These are phyloP conservation scores for Hypoxylon fragiforme DNA, from an alignment of 495 filamentous ascomycete species.

Conservation along the genomic window DNA sequence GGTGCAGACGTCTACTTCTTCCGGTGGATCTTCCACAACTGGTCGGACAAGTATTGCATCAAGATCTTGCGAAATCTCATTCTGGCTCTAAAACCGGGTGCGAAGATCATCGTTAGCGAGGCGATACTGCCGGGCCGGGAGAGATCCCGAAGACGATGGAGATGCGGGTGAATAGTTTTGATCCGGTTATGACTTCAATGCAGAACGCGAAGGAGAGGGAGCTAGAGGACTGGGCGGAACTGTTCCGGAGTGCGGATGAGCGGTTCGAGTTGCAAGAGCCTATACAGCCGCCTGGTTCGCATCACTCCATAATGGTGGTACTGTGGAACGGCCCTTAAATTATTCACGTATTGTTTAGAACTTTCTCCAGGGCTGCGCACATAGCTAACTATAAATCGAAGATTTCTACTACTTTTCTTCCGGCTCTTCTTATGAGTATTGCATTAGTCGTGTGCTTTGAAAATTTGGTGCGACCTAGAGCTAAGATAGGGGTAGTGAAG, in stretches of 20 bases:
- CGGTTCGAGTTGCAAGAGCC: no score
- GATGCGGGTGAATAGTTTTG: neutral
- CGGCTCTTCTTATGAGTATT: no score
- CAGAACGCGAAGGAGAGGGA: neutral
- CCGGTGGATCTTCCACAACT: slow-evolving; percentile 57
- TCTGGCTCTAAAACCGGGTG: slow-evolving; percentile 46
- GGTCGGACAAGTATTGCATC: slow-evolving; percentile 45
- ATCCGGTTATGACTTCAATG: neutral
- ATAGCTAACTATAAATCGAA: no score
- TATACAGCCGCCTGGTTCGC: no score
- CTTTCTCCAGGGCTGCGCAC: no score
- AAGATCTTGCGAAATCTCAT: slow-evolving; percentile 47
- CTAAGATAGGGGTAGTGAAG: no score
- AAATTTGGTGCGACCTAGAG: no score
- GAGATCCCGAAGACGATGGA: neutral
- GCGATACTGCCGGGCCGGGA: slow-evolving; percentile 32
- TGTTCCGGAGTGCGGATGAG: neutral
- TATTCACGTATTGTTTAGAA: no score
- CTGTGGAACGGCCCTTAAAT: no score
- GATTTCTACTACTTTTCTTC: no score
- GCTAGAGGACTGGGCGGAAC: neutral
- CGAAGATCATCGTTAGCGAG: slow-evolving; percentile 45
- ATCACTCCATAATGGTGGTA: no score
- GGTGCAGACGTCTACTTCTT: slow-evolving; percentile 57
- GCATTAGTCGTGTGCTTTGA: no score